phyloP scores from a whole-genome alignment of 208 protist genomes.

The Trypanosoma rangeli region DNA sequence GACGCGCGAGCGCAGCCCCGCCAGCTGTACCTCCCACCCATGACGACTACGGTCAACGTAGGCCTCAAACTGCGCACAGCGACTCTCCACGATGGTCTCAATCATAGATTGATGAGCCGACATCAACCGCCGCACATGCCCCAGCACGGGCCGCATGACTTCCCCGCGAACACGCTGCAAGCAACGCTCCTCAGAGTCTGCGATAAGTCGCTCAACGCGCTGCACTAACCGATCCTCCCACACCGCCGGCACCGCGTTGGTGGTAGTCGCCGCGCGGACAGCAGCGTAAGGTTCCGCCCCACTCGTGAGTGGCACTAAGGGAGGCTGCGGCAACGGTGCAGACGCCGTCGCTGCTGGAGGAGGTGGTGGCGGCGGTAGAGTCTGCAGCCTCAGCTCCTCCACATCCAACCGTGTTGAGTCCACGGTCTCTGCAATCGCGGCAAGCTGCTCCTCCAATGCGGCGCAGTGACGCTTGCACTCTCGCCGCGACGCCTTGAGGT shows the following conservation, averaged over 20 bases:
- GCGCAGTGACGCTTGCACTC: constrained; percentile 32
- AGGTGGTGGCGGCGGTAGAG: constrained; percentile 7
- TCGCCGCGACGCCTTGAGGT: constrained; percentile 29
- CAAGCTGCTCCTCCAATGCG: constrained; percentile 27
- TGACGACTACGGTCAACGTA: constrained; percentile 33
- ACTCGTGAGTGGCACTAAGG: neutral
- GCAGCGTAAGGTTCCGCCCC: neutral
- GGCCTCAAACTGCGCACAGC: constrained; percentile 52
- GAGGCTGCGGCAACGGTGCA: neutral
- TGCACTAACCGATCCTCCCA: constrained; percentile 16
- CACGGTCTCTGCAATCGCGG: neutral
- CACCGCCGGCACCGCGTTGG: neutral
- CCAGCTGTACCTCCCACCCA: constrained; percentile 51
- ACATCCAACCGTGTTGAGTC: constrained; percentile 18
- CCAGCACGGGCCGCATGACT: constrained; percentile 55
- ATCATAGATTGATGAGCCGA: constrained; percentile 73
- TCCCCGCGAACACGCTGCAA: constrained; percentile 34
- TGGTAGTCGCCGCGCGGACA: neutral
- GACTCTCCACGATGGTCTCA: constrained; percentile 57
- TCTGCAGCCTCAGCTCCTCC: constrained; percentile 21
- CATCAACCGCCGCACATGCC: constrained; percentile 74
- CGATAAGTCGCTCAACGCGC: constrained; percentile 12
- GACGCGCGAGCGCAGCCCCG: constrained; percentile 55
- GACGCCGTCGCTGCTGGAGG: neutral
- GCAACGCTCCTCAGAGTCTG: constrained; percentile 14